These are phyloP conservation scores for Auricularia heimuer DNA, from an alignment of 768 basidiomycete genomes.

Conservation along the genomic window DNA sequence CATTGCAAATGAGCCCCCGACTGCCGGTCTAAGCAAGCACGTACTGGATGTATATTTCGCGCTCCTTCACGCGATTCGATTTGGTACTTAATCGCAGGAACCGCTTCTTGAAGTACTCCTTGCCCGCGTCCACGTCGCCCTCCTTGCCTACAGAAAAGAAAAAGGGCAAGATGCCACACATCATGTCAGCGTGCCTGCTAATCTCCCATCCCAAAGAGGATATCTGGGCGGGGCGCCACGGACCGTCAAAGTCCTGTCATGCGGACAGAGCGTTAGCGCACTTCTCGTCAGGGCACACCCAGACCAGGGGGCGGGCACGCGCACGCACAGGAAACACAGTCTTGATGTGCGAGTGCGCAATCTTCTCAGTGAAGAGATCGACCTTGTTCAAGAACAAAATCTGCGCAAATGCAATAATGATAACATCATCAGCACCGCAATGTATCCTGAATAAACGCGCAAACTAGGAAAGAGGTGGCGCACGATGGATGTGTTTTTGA, in stretches of 20 bases:
- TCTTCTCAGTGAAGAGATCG: constrained; percentile 83
- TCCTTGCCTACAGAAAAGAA: not conserved
- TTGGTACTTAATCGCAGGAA: constrained; percentile 78
- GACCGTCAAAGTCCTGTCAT: constrained; percentile 72
- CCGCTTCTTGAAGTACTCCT: constrained; percentile 83
- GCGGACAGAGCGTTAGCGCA: not conserved
- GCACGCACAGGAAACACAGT: constrained; percentile 73
- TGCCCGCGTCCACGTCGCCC: constrained; percentile 61
- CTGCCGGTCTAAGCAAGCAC: constrained; percentile 22
- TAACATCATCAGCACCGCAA: constrained; percentile 2
- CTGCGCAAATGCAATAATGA: constrained; percentile 26
- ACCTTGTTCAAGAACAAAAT: constrained; percentile 95
- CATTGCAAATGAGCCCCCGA: not conserved
- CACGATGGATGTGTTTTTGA: constrained; percentile 87
- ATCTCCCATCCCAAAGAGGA: no score
- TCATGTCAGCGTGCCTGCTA: not conserved
- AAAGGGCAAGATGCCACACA: not conserved
- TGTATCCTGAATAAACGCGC: not conserved
- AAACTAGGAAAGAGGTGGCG: constrained; percentile 6
- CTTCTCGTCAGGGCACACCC: not conserved
- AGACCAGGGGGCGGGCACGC: not conserved
- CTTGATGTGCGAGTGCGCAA: constrained; percentile 71
- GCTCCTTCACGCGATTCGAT: constrained; percentile 71
- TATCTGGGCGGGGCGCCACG: constrained; percentile 17
- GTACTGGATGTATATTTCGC: constrained; percentile 91